Conservation (phyloP, 2,329 filamentous ascomycete species). For the Cladobotryum mycophilum region DNA sequence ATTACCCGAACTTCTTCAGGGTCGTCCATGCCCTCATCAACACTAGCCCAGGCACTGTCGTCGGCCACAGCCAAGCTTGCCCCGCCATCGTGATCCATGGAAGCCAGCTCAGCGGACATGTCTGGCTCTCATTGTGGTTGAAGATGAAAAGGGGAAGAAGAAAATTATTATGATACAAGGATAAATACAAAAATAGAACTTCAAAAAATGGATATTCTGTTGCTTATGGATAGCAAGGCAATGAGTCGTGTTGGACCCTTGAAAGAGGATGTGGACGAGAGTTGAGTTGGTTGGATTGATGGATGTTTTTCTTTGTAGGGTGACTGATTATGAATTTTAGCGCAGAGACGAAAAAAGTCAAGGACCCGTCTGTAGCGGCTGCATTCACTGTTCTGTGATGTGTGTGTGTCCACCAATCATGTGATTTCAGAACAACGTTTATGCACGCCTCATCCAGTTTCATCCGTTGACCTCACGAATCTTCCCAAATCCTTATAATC, state of each 20-base stretch:
- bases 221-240: too few species aligned
- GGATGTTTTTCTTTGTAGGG: too few species aligned
- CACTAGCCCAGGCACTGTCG: constrained; percentile 49
- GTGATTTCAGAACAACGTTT: constrained; percentile 11
- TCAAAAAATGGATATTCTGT: not conserved
- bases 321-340: too few species aligned
- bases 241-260: too few species aligned
- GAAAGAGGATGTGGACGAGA: too few species aligned
- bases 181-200: not conserved
- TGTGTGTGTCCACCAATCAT: constrained; percentile 14
- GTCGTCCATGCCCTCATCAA: constrained; percentile 63
- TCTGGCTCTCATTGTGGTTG: constrained; percentile 3
- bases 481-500: not conserved
- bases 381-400: not conserved
- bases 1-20: constrained; percentile 76
- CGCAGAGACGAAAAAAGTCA: too few species aligned
- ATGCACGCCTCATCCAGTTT: not conserved
- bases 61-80: constrained; percentile 20
- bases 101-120: constrained; percentile 10
- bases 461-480: not conserved
- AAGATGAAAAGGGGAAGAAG: too few species aligned
- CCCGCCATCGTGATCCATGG: constrained; percentile 8
- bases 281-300: too few species aligned
- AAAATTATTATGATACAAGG: not conserved
- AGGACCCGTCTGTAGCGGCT: too few species aligned